These are phyloP conservation scores for Paramecium pentaurelia DNA, from an alignment of 73 alveolate species.

Conservation along the genomic window DNA sequence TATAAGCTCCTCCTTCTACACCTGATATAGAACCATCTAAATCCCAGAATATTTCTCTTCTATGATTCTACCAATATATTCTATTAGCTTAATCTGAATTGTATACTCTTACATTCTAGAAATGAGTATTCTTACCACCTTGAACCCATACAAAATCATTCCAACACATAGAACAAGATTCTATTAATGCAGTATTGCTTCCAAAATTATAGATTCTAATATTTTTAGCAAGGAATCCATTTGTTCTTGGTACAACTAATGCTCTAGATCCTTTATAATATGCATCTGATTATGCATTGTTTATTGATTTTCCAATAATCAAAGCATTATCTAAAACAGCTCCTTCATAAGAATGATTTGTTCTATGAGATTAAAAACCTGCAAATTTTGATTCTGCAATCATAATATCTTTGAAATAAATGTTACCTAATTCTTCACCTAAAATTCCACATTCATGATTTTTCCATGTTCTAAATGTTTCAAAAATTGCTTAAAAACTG, in stretches of 20 bases:
- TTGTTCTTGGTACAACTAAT: slow-evolving; percentile 69
- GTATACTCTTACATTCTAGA: not conserved
- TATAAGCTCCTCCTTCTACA: not conserved
- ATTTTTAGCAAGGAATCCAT: slow-evolving; percentile 65
- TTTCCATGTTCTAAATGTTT: slow-evolving; percentile 59
- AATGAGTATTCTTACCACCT: slow-evolving; percentile 52
- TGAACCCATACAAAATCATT: slow-evolving; percentile 52
- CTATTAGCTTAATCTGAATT: not conserved
- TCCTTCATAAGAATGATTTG: slow-evolving; percentile 51
- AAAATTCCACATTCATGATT: slow-evolving; percentile 73
- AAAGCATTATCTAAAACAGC: slow-evolving; percentile 59
- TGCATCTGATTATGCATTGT: slow-evolving; percentile 46
- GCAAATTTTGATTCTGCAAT: slow-evolving; percentile 64
- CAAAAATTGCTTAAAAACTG: slow-evolving; percentile 43
- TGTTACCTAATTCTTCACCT: slow-evolving; percentile 71
- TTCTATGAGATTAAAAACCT: slow-evolving; percentile 65
- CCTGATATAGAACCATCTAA: slow-evolving; percentile 63
- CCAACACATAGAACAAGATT: slow-evolving; percentile 72
- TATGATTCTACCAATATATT: slow-evolving; percentile 47
- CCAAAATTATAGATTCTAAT: slow-evolving; percentile 61
- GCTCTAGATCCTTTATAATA: slow-evolving; percentile 55
- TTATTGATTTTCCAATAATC: slow-evolving; percentile 68
- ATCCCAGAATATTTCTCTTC: slow-evolving; percentile 65
- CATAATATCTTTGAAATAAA: slow-evolving; percentile 56
- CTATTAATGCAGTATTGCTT: not conserved